Conservation (phyloP, 768 basidiomycete genomes). For the Lyophyllum semitale region DNA sequence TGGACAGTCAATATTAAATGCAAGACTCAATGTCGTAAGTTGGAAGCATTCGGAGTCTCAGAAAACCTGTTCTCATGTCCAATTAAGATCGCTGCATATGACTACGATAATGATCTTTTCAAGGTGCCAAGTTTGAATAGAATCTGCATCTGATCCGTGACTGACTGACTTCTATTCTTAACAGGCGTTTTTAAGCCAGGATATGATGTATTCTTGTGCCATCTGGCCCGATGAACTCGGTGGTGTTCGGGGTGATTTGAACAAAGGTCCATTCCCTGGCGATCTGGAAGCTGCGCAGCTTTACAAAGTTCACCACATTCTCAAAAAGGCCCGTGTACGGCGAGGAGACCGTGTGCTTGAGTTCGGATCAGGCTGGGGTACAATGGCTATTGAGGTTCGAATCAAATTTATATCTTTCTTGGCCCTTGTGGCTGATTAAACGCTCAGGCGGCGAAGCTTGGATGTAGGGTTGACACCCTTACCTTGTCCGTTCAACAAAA, state of each 20-base stretch:
- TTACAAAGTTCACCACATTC: slow-evolving; percentile 12
- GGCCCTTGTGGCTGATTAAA: not conserved
- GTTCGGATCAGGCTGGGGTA: slow-evolving; percentile 3
- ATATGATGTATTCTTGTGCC: slow-evolving; percentile 7
- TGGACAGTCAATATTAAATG: not conserved
- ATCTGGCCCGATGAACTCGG: slow-evolving; percentile 9
- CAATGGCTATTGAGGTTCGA: not conserved
- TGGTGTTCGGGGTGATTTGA: slow-evolving; percentile 8
- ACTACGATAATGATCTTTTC: slow-evolving; percentile 2
- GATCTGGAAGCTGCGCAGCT: slow-evolving; percentile 12
- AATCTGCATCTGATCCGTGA: not conserved
- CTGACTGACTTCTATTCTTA: not conserved
- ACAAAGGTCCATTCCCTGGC: slow-evolving; percentile 5
- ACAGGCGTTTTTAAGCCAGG: not conserved
- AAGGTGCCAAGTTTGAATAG: slow-evolving; percentile 1
- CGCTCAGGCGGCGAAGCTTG: slow-evolving; percentile 29
- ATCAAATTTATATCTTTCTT: not conserved
- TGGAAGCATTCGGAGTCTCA: not conserved
- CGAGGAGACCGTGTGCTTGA: slow-evolving; percentile 11
- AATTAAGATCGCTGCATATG: not conserved
- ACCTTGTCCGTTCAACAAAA: slow-evolving; percentile 69
- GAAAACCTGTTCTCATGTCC: not conserved
- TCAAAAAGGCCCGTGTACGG: slow-evolving; percentile 5
- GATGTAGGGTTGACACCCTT: slow-evolving; percentile 66
- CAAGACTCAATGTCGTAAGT: not conserved